Conservation (phyloP, 495 filamentous ascomycete species). For the Penicillium coffeae region DNA sequence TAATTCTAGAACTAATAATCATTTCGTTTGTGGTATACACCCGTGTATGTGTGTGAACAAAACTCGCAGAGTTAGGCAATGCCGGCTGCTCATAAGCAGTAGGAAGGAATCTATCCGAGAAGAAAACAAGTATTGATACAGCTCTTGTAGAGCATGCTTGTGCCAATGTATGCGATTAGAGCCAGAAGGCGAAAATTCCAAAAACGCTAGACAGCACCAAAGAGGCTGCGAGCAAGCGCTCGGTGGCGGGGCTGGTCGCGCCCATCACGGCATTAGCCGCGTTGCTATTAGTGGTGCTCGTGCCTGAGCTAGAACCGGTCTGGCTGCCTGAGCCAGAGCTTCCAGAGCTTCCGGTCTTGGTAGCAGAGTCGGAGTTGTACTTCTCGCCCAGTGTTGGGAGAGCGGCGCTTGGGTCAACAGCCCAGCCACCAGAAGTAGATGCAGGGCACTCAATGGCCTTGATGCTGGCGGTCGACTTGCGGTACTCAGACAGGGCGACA, state of each 20-base stretch:
- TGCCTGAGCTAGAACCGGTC: slow-evolving; percentile 8
- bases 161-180: too few species aligned
- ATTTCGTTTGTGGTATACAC: slow-evolving; percentile 9
- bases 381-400: slow-evolving; percentile 63
- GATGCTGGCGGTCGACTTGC: slow-evolving; percentile 53
- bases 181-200: slow-evolving; percentile 21
- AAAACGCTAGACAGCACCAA: slow-evolving; percentile 19
- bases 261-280: slow-evolving; percentile 15
- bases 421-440: slow-evolving; percentile 66
- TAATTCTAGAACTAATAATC: slow-evolving; percentile 11
- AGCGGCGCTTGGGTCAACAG: slow-evolving; percentile 60
- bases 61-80: not conserved
- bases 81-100: not conserved
- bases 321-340: not conserved
- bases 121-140: too few species aligned
- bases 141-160: too few species aligned
- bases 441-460: slow-evolving; percentile 60
- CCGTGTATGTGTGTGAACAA: not conserved
- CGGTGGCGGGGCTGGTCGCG: slow-evolving; percentile 15
- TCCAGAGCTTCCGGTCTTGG: slow-evolving; percentile 4
- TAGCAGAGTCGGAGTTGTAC: slow-evolving; percentile 16
- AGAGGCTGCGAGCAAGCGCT: slow-evolving; percentile 20
- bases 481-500: slow-evolving; percentile 60
- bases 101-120: too few species aligned
- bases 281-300: slow-evolving; percentile 15